Percentiles rank a stretch among this genome's conserved stretches.
Conservation (phyloP, 768 basidiomycete species). For the Dioszegia aurantiaca region DNA sequence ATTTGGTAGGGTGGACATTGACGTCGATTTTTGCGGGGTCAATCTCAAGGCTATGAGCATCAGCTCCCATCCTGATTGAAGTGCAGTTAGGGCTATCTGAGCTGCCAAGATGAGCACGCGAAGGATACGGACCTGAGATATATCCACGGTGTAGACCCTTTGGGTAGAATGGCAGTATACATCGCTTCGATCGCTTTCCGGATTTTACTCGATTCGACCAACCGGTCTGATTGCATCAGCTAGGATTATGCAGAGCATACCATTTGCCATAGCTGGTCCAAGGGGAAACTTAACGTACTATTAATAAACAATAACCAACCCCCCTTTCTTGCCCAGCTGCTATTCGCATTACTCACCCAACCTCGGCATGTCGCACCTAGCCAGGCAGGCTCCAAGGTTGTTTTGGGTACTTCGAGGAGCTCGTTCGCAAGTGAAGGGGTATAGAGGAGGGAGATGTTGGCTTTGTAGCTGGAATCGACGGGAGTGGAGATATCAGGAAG, state of each 20-base stretch:
- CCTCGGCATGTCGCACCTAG: constrained; percentile 71
- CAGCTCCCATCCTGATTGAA: neutral
- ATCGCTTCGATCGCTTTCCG: constrained; percentile 82
- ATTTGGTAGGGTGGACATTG: constrained; percentile 97
- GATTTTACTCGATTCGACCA: constrained; percentile 83
- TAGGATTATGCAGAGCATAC: neutral
- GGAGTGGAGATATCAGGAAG: constrained; percentile 80
- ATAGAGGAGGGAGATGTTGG: constrained; percentile 77
- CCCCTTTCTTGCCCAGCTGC: constrained; percentile 75
- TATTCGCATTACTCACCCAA: constrained; percentile 80
- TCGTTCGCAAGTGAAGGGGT: constrained; percentile 77
- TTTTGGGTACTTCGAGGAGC: constrained; percentile 55
- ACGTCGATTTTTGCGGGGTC: constrained; percentile 88
- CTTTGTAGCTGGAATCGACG: constrained; percentile 61
- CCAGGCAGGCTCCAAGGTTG: constrained; percentile 40
- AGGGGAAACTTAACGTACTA: constrained; percentile 59
- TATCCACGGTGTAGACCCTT: constrained; percentile 85
- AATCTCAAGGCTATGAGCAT: constrained; percentile 64
- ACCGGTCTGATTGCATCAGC: constrained; percentile 63
- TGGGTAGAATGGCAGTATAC: constrained; percentile 80
- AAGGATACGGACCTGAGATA: constrained; percentile 73
- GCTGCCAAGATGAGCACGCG: neutral
- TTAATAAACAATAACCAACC: constrained; percentile 91
- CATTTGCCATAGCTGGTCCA: no score
- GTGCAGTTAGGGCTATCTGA: neutral